phyloP scores from a whole-genome alignment of 169 alveolate genomes.

The Perkinsus olseni region DNA sequence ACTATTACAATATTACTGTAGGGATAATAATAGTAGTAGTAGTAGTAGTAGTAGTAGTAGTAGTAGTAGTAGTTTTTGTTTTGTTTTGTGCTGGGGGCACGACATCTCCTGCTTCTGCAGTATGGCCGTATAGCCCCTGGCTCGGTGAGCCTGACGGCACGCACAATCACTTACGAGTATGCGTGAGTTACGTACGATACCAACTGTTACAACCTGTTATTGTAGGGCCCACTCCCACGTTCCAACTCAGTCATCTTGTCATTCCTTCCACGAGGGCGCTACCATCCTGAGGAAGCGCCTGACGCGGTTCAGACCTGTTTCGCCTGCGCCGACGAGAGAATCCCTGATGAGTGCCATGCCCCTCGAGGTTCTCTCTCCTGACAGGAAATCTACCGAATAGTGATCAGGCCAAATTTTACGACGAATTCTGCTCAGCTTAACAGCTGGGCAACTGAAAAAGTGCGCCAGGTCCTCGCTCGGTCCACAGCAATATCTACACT shows the following conservation, averaged over 20 bases:
- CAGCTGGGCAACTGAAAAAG: neutral
- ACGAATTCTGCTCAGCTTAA: neutral
- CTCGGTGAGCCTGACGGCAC: too few relatives aligned
- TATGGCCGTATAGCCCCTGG: too few relatives aligned
- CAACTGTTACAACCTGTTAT: too few relatives aligned
- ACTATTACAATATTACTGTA: neutral
- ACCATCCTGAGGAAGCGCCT: neutral
- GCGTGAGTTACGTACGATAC: too few relatives aligned
- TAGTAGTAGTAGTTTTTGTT: too few relatives aligned
- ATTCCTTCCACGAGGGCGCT: neutral
- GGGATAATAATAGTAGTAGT: too few relatives aligned
- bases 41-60: too few relatives aligned
- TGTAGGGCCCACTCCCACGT: too few relatives aligned
- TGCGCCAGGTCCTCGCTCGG: neutral
- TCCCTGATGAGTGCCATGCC: neutral
- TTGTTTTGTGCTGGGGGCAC: too few relatives aligned
- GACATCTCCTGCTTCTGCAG: too few relatives aligned
- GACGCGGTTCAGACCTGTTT: neutral
- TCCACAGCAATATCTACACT: neutral
- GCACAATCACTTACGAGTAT: too few relatives aligned
- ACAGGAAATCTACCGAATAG: neutral
- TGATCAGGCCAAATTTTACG: neutral
- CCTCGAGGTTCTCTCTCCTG: neutral
- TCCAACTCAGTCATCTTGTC: too few relatives aligned
- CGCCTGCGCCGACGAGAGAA: neutral